Evolutionary conservation across 768 basidiomycete genomes (phyloP).

Genomic region (Pleurotus giganteus): DNA sequence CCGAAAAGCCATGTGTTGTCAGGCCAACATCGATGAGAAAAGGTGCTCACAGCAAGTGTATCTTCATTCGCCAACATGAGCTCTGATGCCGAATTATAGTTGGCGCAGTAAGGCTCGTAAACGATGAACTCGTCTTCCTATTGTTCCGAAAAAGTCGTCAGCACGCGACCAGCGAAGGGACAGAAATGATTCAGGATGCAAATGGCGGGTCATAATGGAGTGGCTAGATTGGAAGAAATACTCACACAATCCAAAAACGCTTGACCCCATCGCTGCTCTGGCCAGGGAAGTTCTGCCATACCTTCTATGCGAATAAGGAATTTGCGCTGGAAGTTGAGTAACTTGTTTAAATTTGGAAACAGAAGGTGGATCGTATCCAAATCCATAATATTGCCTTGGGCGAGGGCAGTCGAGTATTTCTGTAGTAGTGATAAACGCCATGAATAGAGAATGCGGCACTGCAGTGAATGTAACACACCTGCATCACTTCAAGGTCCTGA

Average conservation of each 20-base stretch:
- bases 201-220: constrained; percentile 36
- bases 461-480: constrained; percentile 51
- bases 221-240: constrained; percentile 31
- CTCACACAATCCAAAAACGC: constrained; percentile 83
- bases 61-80: constrained; percentile 85
- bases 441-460: constrained; percentile 9
- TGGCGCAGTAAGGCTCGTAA: constrained; percentile 97
- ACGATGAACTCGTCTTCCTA: constrained; percentile 96
- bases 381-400: constrained; percentile 82
- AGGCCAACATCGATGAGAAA: constrained; percentile 24
- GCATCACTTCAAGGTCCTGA: constrained; percentile 93
- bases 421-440: constrained; percentile 33
- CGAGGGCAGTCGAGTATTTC: constrained; percentile 87
- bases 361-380: constrained; percentile 95
- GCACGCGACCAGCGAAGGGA: constrained; percentile 24
- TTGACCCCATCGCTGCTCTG: constrained; percentile 84
- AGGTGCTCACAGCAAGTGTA: constrained; percentile 70
- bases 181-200: constrained; percentile 15
- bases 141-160: constrained; percentile 37
- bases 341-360: constrained; percentile 91
- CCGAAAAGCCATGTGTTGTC: constrained; percentile 25
- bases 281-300: constrained; percentile 79
- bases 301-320: constrained; percentile 90
- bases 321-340: constrained; percentile 94
- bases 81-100: constrained; percentile 85